Evolutionary conservation across 2,329 filamentous ascomycete genomes (phyloP), one percentile per base, ranked within the genome.

Genomic region (Biscogniauxia sp.): DNA sequence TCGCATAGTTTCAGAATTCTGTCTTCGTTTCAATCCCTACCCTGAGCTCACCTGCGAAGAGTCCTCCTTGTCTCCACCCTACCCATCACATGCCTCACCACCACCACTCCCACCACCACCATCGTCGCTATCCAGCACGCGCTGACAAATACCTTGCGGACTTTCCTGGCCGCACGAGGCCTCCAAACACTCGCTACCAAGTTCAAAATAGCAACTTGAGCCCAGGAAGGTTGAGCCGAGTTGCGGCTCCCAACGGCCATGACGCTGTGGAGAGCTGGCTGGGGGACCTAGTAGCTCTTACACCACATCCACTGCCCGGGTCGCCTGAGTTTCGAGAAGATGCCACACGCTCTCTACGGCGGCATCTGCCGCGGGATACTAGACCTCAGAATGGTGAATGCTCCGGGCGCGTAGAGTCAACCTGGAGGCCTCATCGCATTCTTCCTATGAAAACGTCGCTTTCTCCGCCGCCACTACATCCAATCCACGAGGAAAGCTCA

Each of bases 201-300:
- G 55, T 25, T 54, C 50, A 58, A 45, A 56, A 57, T 19, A 23
- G 54, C 41, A 55, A 26, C 15, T 55, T 62, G 25, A 61, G 45
- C 59, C 51, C 61, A 53, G 64, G 56, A 60, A 67, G 66, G 51
- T 62, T 64, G 56, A 69, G 65, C 63, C 65, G 61, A 61, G 51
- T 56, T 26, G 60, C 61, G 54, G 63, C 61, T 28, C 66, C 62
- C 50, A 50, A 56, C 45, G 60, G 67, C 59, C 61, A 67, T 62
- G 63, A 62, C 53, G 56, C 66, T 56, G 69, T 73, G 54, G 62
- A 71, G 62, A 68, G 60, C 55, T 73, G 72, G 72, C 62, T 73
- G 59, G 66, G 61, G 26, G 61, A 64, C 19, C 62, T 65, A 20
- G 54, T 61, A 53, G 61, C 57, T 56, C 63, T 63, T 54, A 59